Conservation (phyloP, 345 rosid species). For the Hypericum androsaemum region DNA sequence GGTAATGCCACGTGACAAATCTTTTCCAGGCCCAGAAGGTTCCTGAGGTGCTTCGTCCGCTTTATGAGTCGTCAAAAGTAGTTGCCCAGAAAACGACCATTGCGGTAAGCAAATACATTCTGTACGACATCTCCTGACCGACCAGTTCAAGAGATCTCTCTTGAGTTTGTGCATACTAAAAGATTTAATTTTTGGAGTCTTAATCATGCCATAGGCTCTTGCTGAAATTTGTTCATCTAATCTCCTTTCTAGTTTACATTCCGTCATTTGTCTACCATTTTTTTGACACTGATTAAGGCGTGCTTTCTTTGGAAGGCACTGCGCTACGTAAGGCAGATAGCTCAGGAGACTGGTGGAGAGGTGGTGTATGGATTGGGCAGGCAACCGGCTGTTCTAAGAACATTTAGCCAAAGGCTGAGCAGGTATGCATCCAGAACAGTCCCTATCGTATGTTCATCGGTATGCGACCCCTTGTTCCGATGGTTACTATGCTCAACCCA, state of each 20-base stretch:
- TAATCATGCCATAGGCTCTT: too few relatives aligned
- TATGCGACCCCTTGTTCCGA: too few relatives aligned
- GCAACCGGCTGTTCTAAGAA: slow-evolving; percentile 90
- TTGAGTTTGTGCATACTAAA: too few relatives aligned
- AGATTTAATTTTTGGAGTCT: too few relatives aligned
- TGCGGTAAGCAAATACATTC: slow-evolving; percentile 43
- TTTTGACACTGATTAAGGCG: slow-evolving; percentile 8
- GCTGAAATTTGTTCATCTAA: too few relatives aligned
- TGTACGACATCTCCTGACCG: too few relatives aligned
- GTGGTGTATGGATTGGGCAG: slow-evolving; percentile 90
- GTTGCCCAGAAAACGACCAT: slow-evolving; percentile 92
- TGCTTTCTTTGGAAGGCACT: slow-evolving; percentile 51
- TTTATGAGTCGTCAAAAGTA: slow-evolving; percentile 85
- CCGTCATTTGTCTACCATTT: background rate
- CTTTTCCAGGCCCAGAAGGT: slow-evolving; percentile 84
- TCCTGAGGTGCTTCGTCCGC: slow-evolving; percentile 94
- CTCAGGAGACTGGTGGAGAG: slow-evolving; percentile 94
- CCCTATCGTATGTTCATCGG: background rate
- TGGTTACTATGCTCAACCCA: too few relatives aligned
- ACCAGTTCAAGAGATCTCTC: too few relatives aligned
- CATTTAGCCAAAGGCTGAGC: slow-evolving; percentile 91
- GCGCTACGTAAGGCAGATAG: slow-evolving; percentile 78
- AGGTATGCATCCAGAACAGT: slow-evolving; percentile 34
- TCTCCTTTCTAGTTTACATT: background rate
- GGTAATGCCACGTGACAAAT: background rate